Conservation (phyloP, 768 basidiomycete species). For the Hemileccinum impolitum region DNA sequence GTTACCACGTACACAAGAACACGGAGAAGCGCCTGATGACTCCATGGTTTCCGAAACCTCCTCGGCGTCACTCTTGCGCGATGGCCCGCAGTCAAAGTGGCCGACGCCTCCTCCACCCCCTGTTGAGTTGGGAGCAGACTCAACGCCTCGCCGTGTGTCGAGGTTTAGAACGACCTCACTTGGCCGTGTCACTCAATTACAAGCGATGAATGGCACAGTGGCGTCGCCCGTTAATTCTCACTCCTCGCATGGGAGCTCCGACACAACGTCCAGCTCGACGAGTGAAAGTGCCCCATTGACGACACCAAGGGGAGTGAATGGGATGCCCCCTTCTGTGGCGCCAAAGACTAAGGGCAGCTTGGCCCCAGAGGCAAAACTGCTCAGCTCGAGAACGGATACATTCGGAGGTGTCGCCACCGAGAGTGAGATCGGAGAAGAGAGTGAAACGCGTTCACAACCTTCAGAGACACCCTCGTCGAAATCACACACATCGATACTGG, state of each 20-base stretch:
- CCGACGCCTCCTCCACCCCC: slow-evolving; percentile 31
- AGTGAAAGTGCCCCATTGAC: slow-evolving; percentile 17
- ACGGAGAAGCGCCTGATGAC: slow-evolving; percentile 10
- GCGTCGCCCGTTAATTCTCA: slow-evolving; percentile 50
- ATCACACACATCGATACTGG: neutral
- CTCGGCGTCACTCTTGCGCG: slow-evolving; percentile 18
- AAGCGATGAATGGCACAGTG: slow-evolving; percentile 13
- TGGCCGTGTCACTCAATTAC: slow-evolving; percentile 24
- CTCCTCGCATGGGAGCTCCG: slow-evolving; percentile 37
- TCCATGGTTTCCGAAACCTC: slow-evolving; percentile 13
- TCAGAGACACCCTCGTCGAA: neutral
- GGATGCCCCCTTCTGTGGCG: neutral
- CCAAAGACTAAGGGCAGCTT: slow-evolving; percentile 14
- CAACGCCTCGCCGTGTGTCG: slow-evolving; percentile 24
- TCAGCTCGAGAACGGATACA: slow-evolving; percentile 35
- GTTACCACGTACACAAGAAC: slow-evolving; percentile 9
- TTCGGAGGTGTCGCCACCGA: slow-evolving; percentile 34
- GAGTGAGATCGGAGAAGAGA: slow-evolving; percentile 4
- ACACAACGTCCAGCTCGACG: slow-evolving; percentile 33
- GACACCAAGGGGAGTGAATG: slow-evolving; percentile 19
- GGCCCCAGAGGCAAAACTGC: slow-evolving; percentile 23
- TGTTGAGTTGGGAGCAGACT: slow-evolving; percentile 23
- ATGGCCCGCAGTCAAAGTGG: slow-evolving; percentile 25
- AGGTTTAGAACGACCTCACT: slow-evolving; percentile 30
- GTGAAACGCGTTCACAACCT: neutral